Percentiles rank a stretch among this genome's conserved stretches.
These are phyloP conservation scores for Penicillium paneum DNA, from an alignment of 2,329 filamentous ascomycete genomes.

Conservation along the genomic window DNA sequence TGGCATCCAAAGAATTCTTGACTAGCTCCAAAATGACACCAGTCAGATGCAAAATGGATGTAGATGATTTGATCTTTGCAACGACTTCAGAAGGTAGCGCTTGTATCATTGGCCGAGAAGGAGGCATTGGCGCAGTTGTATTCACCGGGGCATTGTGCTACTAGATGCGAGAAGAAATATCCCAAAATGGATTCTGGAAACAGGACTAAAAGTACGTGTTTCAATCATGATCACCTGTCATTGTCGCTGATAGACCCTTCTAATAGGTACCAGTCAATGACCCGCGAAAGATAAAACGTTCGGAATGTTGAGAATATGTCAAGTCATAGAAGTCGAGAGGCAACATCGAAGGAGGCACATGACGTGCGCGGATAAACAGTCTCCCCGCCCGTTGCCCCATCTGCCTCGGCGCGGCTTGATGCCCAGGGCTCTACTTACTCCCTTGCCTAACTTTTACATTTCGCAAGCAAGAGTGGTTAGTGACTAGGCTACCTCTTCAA, in stretches of 20 bases:
- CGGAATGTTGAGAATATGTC: background rate
- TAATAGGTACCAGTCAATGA: background rate
- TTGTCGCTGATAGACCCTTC: background rate
- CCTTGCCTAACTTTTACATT: conserved; percentile 7
- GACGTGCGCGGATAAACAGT: conserved; percentile 26
- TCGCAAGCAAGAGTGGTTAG: conserved; percentile 1
- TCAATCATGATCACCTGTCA: background rate
- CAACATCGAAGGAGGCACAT: conserved; percentile 17
- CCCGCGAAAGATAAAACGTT: background rate
- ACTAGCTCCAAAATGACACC: conserved; percentile 68
- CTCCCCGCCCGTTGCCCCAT: conserved; percentile 12
- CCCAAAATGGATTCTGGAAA: background rate
- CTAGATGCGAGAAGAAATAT: background rate
- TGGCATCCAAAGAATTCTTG: conserved; percentile 81
- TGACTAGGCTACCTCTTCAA: conserved; percentile 1
- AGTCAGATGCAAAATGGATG: conserved; percentile 71
- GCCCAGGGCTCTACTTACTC: conserved; percentile 4
- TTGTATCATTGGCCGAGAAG: conserved; percentile 50
- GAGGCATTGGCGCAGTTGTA: conserved; percentile 21
- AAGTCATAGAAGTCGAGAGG: conserved; percentile 1
- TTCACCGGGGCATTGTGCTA: conserved; percentile 10
- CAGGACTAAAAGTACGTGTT: background rate
- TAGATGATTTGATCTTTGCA: conserved; percentile 80
- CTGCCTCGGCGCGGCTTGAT: conserved; percentile 13
- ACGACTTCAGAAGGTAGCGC: conserved; percentile 68